Conservation (phyloP, 768 basidiomycete species). For the Lyophyllum semitale region DNA sequence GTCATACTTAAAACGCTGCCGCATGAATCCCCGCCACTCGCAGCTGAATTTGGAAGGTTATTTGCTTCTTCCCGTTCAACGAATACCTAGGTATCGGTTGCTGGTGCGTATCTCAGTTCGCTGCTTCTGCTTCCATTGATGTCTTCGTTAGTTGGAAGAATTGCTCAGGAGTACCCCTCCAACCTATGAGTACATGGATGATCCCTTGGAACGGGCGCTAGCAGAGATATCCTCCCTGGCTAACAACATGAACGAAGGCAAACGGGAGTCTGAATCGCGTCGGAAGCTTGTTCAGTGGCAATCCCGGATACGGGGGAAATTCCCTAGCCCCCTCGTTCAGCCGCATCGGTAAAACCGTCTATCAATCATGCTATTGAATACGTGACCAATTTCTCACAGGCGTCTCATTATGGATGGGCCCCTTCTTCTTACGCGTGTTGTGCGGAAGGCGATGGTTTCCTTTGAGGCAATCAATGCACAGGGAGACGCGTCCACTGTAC, state of each 20-base stretch:
- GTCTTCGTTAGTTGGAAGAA: conserved; percentile 70
- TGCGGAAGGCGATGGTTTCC: conserved; percentile 78
- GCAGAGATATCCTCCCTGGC: conserved; percentile 87
- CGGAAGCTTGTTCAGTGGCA: conserved; percentile 92
- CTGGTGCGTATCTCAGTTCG: conserved; percentile 57
- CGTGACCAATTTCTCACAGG: conserved; percentile 37
- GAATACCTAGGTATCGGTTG: conserved; percentile 95
- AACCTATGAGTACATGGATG: conserved; percentile 69
- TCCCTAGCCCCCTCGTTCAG: conserved; percentile 97
- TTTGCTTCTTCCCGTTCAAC: conserved; percentile 90
- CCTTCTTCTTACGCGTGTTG: conserved; percentile 84
- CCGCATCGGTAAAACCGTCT: conserved; percentile 78
- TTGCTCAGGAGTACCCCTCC: conserved; percentile 86
- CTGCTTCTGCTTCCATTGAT: conserved; percentile 2
- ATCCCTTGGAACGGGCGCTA: conserved; percentile 83
- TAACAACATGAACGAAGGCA: conserved; percentile 97
- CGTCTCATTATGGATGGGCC: conserved; percentile 93
- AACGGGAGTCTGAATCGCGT: conserved; percentile 91
- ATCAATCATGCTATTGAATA: conserved; percentile 1
- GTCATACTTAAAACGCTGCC: conserved; percentile 86
- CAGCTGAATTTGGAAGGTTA: conserved; percentile 95
- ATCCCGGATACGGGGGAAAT: conserved; percentile 83
- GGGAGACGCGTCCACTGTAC: conserved; percentile 78
- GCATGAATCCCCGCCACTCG: conserved; percentile 85
- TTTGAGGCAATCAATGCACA: conserved; percentile 81